Base-by-base conservation (phyloP, 176 grass and related monocot genomes). In the Microstegium vimineum region DNA sequence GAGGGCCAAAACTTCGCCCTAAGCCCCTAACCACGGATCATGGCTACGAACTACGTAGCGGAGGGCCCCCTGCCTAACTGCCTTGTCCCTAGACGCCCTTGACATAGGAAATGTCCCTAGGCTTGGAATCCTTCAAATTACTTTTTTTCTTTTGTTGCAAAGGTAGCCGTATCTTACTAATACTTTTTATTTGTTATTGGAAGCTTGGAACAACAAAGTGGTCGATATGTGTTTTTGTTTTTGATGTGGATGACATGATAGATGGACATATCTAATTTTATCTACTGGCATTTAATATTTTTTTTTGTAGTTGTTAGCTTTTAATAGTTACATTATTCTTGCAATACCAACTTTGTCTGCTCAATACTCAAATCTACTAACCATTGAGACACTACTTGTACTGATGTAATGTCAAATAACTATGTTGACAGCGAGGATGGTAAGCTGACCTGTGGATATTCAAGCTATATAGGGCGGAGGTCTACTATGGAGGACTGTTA, bases 401-500 rank as follows among this genome's bases (percentile, higher is more conserved):
- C 43, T 71, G 67, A 56, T 45, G 3, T 57, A 76, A 60, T 49
- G 14, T 43, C 25, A 75, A 52, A 59, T 54, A 34, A 66, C 16
- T 71, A 74, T 66, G 18, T 85, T 91, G 42, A 69, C 88, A 98
- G 95, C 37, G 92, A 90, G 71, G 88, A 90, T 87, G 84, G 86
- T 52, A 93, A 45, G 12, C 31, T 98, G 61, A 86, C 84, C 30
- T 98, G 81, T 69, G 95, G 90, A 71, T 94, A 91, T 74, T 88
- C 91, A 33, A 94, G 90, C 73, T 94, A 86, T 74, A 84, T 70
- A 61, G 92, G 92, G 66, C 80, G 60, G 76, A 90, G 92, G 68
- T 40, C 88, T 78, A 86, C 76, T 79, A 98, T 94, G 95, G 92
- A 98, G 75, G 95, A 98, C 78, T 87, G 81, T 45, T 94, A 88